Evolutionary conservation across 2,329 filamentous ascomycete genomes (phyloP).

Genomic region (Chalara sp.): DNA sequence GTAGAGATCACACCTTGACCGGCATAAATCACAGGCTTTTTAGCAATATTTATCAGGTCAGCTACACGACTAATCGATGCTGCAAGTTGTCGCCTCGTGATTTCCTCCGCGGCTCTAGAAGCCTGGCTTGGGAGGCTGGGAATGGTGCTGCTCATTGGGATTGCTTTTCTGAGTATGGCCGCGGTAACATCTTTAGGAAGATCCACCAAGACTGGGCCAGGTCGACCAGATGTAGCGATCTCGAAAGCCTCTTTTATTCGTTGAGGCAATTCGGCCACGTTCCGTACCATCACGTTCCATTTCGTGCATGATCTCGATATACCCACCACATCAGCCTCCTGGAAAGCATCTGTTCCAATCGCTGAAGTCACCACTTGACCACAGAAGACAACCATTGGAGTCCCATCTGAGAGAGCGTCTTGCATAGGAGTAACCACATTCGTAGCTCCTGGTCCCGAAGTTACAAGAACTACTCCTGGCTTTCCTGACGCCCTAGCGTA

Average conservation of each 20-base stretch:
- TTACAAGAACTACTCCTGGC: slow-evolving; percentile 93
- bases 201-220: slow-evolving; percentile 91
- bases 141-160: slow-evolving; percentile 58
- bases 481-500: slow-evolving; percentile 91
- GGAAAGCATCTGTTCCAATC: slow-evolving; percentile 94
- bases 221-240: slow-evolving; percentile 89
- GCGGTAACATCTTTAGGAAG: slow-evolving; percentile 95
- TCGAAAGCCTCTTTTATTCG: slow-evolving; percentile 98
- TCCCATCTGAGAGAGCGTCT: slow-evolving; percentile 91
- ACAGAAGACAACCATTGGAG: slow-evolving; percentile 90
- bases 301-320: slow-evolving; percentile 95
- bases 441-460: slow-evolving; percentile 91
- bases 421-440: slow-evolving; percentile 97
- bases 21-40: slow-evolving; percentile 93
- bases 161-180: slow-evolving; percentile 72
- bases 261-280: slow-evolving; percentile 82
- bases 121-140: slow-evolving; percentile 78
- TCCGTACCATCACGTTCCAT: slow-evolving; percentile 99
- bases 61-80: slow-evolving; percentile 71
- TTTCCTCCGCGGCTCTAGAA: slow-evolving; percentile 69
- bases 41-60: slow-evolving; percentile 74
- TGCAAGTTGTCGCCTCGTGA: slow-evolving; percentile 66
- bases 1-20: slow-evolving; percentile 82
- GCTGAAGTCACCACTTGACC: slow-evolving; percentile 87
- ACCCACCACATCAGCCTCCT: slow-evolving; percentile 90